phyloP scores from a whole-genome alignment of 768 basidiomycete genomes.

The Candolleomyces aberdarensis region DNA sequence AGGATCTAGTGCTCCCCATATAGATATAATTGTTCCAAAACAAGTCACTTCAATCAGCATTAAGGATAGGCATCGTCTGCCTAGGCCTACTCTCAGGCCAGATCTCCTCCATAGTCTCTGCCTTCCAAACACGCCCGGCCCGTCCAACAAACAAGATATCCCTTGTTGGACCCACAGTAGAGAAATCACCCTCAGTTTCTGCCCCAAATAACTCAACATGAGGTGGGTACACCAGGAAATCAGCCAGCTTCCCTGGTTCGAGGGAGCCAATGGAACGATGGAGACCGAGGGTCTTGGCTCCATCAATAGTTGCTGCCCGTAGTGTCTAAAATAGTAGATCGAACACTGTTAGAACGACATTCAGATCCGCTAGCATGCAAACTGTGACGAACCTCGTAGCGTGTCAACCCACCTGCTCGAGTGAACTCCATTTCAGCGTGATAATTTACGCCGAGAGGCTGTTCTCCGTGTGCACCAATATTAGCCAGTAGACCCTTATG shows the following conservation, averaged over 20 bases:
- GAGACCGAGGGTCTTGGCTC: slow-evolving; percentile 64
- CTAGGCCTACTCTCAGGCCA: slow-evolving; percentile 67
- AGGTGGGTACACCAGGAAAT: slow-evolving; percentile 64
- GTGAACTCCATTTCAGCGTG: slow-evolving; percentile 73
- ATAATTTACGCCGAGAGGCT: slow-evolving; percentile 71
- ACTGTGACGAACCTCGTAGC: slow-evolving; percentile 53
- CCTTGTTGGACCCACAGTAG: slow-evolving; percentile 34
- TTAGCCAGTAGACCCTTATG: slow-evolving; percentile 56
- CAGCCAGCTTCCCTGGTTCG: slow-evolving; percentile 64
- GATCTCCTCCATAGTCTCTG: slow-evolving; percentile 61
- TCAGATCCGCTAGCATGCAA: background rate
- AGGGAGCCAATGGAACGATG: slow-evolving; percentile 60
- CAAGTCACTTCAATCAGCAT: slow-evolving; percentile 35
- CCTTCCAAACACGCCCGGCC: slow-evolving; percentile 71
- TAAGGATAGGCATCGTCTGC: slow-evolving; percentile 56
- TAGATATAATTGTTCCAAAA: too few species aligned
- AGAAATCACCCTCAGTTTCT: slow-evolving; percentile 22
- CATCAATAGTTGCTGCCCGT: slow-evolving; percentile 64
- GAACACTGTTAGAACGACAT: background rate
- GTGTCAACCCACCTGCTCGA: slow-evolving; percentile 58
- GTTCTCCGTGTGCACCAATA: slow-evolving; percentile 75
- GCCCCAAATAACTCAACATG: slow-evolving; percentile 49
- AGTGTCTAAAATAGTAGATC: slow-evolving; percentile 42
- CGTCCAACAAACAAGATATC: slow-evolving; percentile 56
- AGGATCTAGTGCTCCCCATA: too few species aligned